phyloP scores from a whole-genome alignment of 2,329 filamentous ascomycete species.

The Rutstroemia sp. region DNA sequence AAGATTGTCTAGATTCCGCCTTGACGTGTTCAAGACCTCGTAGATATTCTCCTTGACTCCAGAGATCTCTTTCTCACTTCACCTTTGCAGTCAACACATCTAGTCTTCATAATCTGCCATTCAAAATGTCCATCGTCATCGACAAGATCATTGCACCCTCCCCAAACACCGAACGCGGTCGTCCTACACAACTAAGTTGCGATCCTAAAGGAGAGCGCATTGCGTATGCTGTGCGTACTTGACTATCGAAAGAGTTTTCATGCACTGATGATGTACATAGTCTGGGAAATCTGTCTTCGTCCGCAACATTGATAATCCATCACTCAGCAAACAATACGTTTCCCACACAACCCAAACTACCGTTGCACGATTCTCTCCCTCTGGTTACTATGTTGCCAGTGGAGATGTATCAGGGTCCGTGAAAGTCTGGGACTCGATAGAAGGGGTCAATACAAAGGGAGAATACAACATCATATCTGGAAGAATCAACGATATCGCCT shows the following conservation, averaged over 20 bases:
- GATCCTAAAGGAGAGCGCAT: slow-evolving; percentile 88
- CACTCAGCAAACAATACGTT: slow-evolving; percentile 81
- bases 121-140: slow-evolving; percentile 43
- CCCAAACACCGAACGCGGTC: slow-evolving; percentile 75
- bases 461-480: slow-evolving; percentile 94
- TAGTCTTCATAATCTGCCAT: background rate
- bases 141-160: slow-evolving; percentile 75
- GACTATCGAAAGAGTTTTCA: background rate
- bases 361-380: slow-evolving; percentile 88
- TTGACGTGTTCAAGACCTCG: background rate
- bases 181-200: slow-evolving; percentile 80
- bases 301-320: slow-evolving; percentile 85
- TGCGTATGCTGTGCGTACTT: slow-evolving; percentile 71
- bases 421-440: slow-evolving; percentile 86
- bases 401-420: slow-evolving; percentile 82
- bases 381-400: slow-evolving; percentile 89
- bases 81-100: background rate
- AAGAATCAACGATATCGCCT: slow-evolving; percentile 91
- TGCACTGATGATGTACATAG: slow-evolving; percentile 36
- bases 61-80: background rate
- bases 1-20: background rate
- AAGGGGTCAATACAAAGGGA: slow-evolving; percentile 75
- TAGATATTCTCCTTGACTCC: background rate
- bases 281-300: slow-evolving; percentile 96
- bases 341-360: slow-evolving; percentile 84